Evolutionary conservation across 2,329 filamentous ascomycete species (phyloP).

Genomic region (Talaromyces sp.): DNA sequence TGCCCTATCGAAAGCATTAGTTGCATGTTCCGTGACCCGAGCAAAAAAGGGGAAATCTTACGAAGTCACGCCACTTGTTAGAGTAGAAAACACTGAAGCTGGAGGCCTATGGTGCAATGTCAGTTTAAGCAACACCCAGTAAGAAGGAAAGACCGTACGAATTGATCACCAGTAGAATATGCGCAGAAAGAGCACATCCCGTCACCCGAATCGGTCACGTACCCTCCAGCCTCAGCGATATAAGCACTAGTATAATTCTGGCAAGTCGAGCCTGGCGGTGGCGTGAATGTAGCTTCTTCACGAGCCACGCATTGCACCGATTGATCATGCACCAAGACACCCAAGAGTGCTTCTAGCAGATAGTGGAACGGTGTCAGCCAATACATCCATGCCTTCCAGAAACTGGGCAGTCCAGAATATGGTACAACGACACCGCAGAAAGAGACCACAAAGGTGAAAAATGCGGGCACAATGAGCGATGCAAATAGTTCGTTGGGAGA

Average conservation of each 20-base stretch:
- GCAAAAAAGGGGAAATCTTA: slow-evolving; percentile 24
- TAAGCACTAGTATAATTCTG: slow-evolving; percentile 56
- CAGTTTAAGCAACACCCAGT: background rate
- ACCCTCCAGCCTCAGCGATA: slow-evolving; percentile 55
- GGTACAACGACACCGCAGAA: slow-evolving; percentile 76
- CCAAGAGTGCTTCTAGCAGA: slow-evolving; percentile 60
- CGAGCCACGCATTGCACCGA: slow-evolving; percentile 53
- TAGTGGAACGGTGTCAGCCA: slow-evolving; percentile 66
- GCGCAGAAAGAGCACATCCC: slow-evolving; percentile 64
- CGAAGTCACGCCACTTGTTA: slow-evolving; percentile 63
- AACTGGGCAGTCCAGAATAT: slow-evolving; percentile 57
- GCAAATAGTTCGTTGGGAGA: slow-evolving; percentile 64
- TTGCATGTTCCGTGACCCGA: background rate
- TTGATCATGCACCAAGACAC: slow-evolving; percentile 52
- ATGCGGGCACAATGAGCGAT: slow-evolving; percentile 62
- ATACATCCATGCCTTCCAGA: slow-evolving; percentile 67
- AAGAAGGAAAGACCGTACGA: slow-evolving; percentile 38
- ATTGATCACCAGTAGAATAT: slow-evolving; percentile 59
- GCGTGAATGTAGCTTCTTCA: slow-evolving; percentile 59
- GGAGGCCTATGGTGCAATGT: slow-evolving; percentile 24
- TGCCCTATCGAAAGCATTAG: slow-evolving; percentile 40
- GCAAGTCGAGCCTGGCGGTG: slow-evolving; percentile 60
- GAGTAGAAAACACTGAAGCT: slow-evolving; percentile 59
- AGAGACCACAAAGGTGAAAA: slow-evolving; percentile 65
- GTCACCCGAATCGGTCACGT: slow-evolving; percentile 54